A percentile compares a stretch with the other conserved stretches of the same genome.
phyloP scores from a whole-genome alignment of 208 protist species.

The Porcisia hertigi region DNA sequence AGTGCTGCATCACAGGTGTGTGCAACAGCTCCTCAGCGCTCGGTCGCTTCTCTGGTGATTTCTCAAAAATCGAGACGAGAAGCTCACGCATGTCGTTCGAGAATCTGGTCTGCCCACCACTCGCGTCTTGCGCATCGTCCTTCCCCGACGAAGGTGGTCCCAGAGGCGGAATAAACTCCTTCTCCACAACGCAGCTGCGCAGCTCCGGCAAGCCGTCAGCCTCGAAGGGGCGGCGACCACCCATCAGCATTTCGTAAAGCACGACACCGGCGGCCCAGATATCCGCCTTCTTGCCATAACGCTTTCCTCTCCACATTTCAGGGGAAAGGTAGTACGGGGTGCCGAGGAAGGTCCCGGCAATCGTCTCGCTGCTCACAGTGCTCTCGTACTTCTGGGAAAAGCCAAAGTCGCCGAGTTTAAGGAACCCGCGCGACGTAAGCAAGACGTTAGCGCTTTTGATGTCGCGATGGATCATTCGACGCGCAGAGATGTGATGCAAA shows the following conservation, averaged over 20 bases:
- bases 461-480: constrained; percentile 93
- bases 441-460: constrained; percentile 92
- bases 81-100: constrained; percentile 82
- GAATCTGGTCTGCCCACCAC: constrained; percentile 25
- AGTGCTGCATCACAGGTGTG: constrained; percentile 81
- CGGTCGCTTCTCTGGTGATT: constrained; percentile 67
- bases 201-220: constrained; percentile 62
- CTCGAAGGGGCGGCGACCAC: constrained; percentile 72
- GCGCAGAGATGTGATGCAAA: constrained; percentile 84
- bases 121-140: constrained; percentile 8
- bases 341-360: constrained; percentile 88
- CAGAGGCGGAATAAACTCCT: constrained; percentile 54
- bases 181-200: constrained; percentile 50
- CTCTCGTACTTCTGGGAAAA: constrained; percentile 90
- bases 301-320: constrained; percentile 86
- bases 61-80: constrained; percentile 54
- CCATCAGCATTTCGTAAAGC: constrained; percentile 87
- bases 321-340: constrained; percentile 93
- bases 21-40: constrained; percentile 75
- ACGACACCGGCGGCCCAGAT: constrained; percentile 87
- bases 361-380: constrained; percentile 80
- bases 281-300: constrained; percentile 89
- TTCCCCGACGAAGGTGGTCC: constrained; percentile 28
- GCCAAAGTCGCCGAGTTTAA: constrained; percentile 94
- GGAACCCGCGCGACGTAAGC: constrained; percentile 75